Conservation (phyloP, 2,329 filamentous ascomycete species). For the Aspergillus fischeri region DNA sequence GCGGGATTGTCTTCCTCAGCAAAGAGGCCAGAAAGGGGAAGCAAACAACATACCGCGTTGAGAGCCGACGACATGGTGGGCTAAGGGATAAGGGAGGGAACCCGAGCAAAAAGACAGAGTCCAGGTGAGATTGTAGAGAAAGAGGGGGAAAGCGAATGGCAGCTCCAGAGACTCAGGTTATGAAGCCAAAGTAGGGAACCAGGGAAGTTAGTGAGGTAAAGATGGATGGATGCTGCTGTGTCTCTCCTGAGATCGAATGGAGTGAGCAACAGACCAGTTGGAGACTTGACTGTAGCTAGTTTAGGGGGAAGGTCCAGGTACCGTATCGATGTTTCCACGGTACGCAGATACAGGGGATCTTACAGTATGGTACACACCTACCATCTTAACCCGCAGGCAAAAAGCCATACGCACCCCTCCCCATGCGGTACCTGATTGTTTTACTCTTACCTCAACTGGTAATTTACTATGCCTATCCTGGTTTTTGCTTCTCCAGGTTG, state of each 20-base stretch:
- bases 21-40: slow-evolving; percentile 21
- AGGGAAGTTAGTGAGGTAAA: slow-evolving; percentile 1
- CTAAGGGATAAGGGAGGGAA: slow-evolving; percentile 21
- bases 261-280: slow-evolving; percentile 1
- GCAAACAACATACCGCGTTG: slow-evolving; percentile 47
- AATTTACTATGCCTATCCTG: neutral
- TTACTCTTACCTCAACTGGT: neutral
- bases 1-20: slow-evolving; percentile 14
- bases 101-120: slow-evolving; percentile 14
- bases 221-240: slow-evolving; percentile 6
- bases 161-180: slow-evolving; percentile 10
- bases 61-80: slow-evolving; percentile 51
- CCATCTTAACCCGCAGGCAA: neutral
- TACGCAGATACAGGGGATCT: neutral
- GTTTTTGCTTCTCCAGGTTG: neutral
- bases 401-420: neutral
- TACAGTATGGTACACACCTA: neutral
- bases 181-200: slow-evolving; percentile 10
- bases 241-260: slow-evolving; percentile 21
- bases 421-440: neutral
- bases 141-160: slow-evolving; percentile 18
- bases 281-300: neutral
- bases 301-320: slow-evolving; percentile 1
- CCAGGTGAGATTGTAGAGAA: slow-evolving; percentile 18
- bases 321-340: neutral